Percentiles rank a stretch among this genome's conserved stretches.
Conservation (phyloP, 805 yeast genomes). For the Zygoascus tannicola region DNA sequence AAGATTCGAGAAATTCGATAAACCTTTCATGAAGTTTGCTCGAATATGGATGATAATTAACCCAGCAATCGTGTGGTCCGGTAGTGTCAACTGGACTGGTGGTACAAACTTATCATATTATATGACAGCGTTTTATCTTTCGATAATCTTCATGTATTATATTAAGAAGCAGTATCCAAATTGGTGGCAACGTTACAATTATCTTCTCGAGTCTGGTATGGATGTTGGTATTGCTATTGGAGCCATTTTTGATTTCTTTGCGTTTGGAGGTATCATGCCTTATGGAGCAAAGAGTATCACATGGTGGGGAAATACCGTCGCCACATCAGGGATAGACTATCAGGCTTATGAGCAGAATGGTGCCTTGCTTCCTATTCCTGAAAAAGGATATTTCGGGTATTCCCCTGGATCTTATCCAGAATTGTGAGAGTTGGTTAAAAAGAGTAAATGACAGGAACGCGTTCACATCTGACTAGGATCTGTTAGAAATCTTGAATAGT, state of each 20-base stretch:
- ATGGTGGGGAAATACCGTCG: slow-evolving; percentile 58
- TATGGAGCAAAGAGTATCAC: slow-evolving; percentile 14
- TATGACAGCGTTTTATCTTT: slow-evolving; percentile 34
- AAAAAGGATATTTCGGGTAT: slow-evolving; percentile 6
- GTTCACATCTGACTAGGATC: no score
- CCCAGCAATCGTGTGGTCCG: slow-evolving; percentile 39
- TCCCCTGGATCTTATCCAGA: slow-evolving; percentile 16
- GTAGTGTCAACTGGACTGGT: slow-evolving; percentile 25
- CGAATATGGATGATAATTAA: slow-evolving; percentile 27
- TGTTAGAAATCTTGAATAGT: no score
- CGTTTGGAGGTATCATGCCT: slow-evolving; percentile 30
- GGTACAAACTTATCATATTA: slow-evolving; percentile 29
- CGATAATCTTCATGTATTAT: slow-evolving; percentile 37
- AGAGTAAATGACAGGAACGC: no score
- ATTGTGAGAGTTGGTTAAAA: no score
- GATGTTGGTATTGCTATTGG: slow-evolving; percentile 44
- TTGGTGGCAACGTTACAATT: slow-evolving; percentile 49
- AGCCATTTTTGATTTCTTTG: slow-evolving; percentile 37
- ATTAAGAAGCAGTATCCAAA: slow-evolving; percentile 34
- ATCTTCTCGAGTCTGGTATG: slow-evolving; percentile 39
- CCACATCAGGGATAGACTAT: slow-evolving; percentile 5
- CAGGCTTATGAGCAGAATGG: neutral
- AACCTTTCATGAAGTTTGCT: neutral
- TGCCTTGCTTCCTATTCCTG: slow-evolving; percentile 5
- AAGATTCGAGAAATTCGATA: slow-evolving; percentile 16